Evolutionary conservation across 2,329 filamentous ascomycete species (phyloP).

Genomic region (Madurella mycetomatis): DNA sequence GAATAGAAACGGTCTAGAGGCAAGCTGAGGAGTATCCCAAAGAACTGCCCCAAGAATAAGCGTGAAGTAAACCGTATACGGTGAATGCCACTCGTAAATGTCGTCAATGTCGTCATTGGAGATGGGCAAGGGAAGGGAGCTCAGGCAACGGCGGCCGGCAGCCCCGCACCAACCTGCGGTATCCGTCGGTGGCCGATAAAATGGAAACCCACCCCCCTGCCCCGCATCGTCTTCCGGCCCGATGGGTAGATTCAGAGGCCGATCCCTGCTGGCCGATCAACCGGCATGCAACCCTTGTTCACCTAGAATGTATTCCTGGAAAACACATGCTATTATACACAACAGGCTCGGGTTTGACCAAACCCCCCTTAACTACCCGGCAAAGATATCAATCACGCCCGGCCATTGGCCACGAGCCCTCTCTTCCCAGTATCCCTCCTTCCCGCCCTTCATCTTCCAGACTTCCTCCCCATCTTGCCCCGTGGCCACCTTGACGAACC

Average conservation of each 20-base stretch:
- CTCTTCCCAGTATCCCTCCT: slow-evolving; percentile 92
- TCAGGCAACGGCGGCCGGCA: slow-evolving; percentile 4
- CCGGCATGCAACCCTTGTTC: too few relatives aligned
- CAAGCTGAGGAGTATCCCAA: too few relatives aligned
- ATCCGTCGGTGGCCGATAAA: neutral
- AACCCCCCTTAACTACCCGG: slow-evolving; percentile 1
- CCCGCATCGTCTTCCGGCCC: too few relatives aligned
- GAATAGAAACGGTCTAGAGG: too few relatives aligned
- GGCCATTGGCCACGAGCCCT: slow-evolving; percentile 64
- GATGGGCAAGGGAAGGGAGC: neutral
- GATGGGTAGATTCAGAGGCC: too few relatives aligned
- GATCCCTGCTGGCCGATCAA: too few relatives aligned
- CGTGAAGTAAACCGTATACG: neutral
- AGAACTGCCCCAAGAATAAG: too few relatives aligned
- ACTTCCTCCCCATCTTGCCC: slow-evolving; percentile 59
- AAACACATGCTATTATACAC: neutral
- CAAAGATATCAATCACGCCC: slow-evolving; percentile 50
- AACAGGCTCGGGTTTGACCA: neutral
- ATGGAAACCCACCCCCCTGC: neutral
- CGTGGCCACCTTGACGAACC: slow-evolving; percentile 73
- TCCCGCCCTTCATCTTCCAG: slow-evolving; percentile 73
- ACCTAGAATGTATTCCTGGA: too few relatives aligned
- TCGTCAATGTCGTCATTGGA: neutral
- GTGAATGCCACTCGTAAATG: neutral
- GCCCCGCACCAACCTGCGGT: slow-evolving; percentile 1